Conservation (phyloP, 352 stramenopile species). For the Phytophthora agathidicida region DNA sequence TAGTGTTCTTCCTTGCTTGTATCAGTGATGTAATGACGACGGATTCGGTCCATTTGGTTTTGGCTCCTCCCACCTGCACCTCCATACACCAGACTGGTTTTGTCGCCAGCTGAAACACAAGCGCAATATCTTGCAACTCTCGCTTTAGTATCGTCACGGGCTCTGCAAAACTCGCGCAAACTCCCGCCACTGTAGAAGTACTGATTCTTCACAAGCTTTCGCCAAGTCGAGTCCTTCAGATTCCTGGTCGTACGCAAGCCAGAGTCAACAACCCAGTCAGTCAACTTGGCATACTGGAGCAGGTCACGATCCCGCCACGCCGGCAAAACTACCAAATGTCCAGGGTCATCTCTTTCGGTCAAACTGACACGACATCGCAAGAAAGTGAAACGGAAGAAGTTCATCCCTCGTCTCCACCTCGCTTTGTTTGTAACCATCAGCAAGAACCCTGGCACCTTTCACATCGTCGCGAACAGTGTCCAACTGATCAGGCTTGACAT, state of each 20-base stretch:
- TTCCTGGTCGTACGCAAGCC: slow-evolving; percentile 11
- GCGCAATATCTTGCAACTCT: slow-evolving; percentile 3
- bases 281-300: slow-evolving; percentile 20
- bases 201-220: slow-evolving; percentile 9
- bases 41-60: slow-evolving; percentile 17
- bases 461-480: no score
- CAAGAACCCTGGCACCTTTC: slow-evolving; percentile 5
- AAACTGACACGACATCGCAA: no score
- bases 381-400: slow-evolving; percentile 9
- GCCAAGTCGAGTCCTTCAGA: not conserved
- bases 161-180: slow-evolving; percentile 25
- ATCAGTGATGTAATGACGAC: slow-evolving; percentile 31
- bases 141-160: not conserved
- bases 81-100: slow-evolving; percentile 11
- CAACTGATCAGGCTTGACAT: no score
- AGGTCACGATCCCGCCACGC: slow-evolving; percentile 22
- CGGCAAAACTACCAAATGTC: slow-evolving; percentile 23
- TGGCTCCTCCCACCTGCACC: slow-evolving; percentile 7
- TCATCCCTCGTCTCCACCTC: not conserved
- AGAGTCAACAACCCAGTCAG: slow-evolving; percentile 20
- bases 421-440: slow-evolving; percentile 4
- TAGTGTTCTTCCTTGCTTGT: slow-evolving; percentile 15
- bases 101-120: not conserved
- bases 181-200: slow-evolving; percentile 30
- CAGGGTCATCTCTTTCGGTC: slow-evolving; percentile 21